Evolutionary conservation across 768 basidiomycete genomes (phyloP), one percentile per base, ranked within the genome.

Genomic region (Trametes cinnabarina): DNA sequence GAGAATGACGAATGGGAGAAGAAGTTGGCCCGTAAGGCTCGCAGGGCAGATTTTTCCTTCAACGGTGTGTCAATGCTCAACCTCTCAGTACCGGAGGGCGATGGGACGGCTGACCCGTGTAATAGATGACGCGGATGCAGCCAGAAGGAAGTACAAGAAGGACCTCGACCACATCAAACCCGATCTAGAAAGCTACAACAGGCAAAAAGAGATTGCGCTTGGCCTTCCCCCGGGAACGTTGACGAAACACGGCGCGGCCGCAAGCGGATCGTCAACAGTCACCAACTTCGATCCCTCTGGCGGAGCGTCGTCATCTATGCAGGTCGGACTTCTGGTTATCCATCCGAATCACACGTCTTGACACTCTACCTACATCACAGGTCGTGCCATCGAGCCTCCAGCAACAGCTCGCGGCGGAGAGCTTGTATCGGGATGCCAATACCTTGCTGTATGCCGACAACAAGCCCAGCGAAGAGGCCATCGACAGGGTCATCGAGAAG

Each of bases 1-100:
- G 93, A 98, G 73, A 96, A 94, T 68, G 94, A 98, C 60, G 79
- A 85, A 55, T 99, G 97, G 97, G 94, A 97, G 76, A 90, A 90
- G 79, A 93, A 94, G 71, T 71, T 83, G 64, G 87, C 85, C 23
- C 76, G 87, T 66, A 98, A 94, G 74, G 83, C 82, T 62, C 79
- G 93, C 71, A 80, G 92, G 71, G 91, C 87, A 9, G 92, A 96
- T 72, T 92, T 86, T 63, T 87, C 90, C 71, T 98, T 97, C 69
- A 90, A 96, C 69, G 92, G 96, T 94, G 57, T 47, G 90, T 77
- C 22, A 7, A 50, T 44, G 17, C 19, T 60, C 34, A 40, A 47
- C 15, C 12, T 47, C 20, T 25, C 23, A 54, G 50, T 47, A 54
- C 17, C 28, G 22, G 25, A 19, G 35, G n/a, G 14, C 8, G 34